Evolutionary conservation across 2,329 filamentous ascomycete genomes (phyloP).

Genomic region (Cytospora chrysosperma): DNA sequence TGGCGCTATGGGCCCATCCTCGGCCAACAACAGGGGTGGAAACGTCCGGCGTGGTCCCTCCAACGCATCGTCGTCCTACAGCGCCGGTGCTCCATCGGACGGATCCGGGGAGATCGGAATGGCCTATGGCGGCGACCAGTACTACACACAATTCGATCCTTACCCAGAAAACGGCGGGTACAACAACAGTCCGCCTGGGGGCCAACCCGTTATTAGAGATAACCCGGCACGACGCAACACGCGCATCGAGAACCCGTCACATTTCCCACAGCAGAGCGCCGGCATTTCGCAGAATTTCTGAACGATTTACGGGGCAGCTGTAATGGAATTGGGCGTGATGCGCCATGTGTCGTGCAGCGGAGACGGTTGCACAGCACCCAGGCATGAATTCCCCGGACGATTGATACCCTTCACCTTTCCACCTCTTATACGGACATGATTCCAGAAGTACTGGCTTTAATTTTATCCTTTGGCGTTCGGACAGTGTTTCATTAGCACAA

Average conservation of each 20-base stretch:
- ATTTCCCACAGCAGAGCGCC: constrained; percentile 88
- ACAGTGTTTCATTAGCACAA: constrained; percentile 13
- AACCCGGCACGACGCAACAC: constrained; percentile 91
- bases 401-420: constrained; percentile 25
- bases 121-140: constrained; percentile 48
- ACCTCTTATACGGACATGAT: constrained; percentile 10
- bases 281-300: constrained; percentile 98
- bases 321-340: neutral
- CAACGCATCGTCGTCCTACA: constrained; percentile 96
- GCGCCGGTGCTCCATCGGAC: constrained; percentile 73
- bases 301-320: constrained; percentile 9
- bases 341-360: constrained; percentile 1
- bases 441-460: constrained; percentile 22
- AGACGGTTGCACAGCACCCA: constrained; percentile 14
- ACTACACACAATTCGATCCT: constrained; percentile 63
- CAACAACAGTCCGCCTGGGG: constrained; percentile 37
- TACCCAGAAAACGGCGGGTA: constrained; percentile 46
- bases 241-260: constrained; percentile 85
- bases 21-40: constrained; percentile 60
- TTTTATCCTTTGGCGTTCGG: constrained; percentile 15
- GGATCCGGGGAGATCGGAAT: constrained; percentile 55
- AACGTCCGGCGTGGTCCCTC: constrained; percentile 87
- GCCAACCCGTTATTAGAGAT: constrained; percentile 84
- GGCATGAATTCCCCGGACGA: constrained; percentile 14
- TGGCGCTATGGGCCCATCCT: constrained; percentile 74